Conservation (phyloP, 2,329 filamentous ascomycete genomes). For the Cercospora sojina region DNA sequence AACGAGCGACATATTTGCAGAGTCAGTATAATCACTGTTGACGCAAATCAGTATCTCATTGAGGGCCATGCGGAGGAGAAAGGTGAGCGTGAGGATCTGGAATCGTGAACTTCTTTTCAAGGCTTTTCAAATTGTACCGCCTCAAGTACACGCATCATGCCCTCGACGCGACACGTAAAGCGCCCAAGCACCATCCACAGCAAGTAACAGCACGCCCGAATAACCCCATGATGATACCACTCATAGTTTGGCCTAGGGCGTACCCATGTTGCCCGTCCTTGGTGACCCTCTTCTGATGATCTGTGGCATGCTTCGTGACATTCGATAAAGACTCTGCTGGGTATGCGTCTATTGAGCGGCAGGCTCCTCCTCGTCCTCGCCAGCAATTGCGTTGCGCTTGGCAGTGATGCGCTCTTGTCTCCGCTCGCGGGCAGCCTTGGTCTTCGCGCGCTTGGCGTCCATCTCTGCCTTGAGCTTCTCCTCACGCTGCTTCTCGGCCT, state of each 20-base stretch:
- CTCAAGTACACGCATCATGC: conserved; percentile 27
- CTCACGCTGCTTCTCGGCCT: conserved; percentile 99
- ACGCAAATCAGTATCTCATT: not conserved
- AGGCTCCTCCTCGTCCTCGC: conserved; percentile 54
- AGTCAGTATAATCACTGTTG: not conserved
- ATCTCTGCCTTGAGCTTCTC: conserved; percentile 97
- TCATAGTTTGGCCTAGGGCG: conserved; percentile 29
- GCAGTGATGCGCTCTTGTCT: conserved; percentile 86
- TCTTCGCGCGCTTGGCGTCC: conserved; percentile 99
- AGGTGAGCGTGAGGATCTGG: conserved; percentile 2
- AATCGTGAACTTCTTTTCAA: conserved; percentile 21
- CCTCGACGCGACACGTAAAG: conserved; percentile 22
- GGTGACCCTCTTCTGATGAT: conserved; percentile 27
- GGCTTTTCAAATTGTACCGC: conserved; percentile 27
- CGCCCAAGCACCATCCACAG: conserved; percentile 28
- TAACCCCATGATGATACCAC: conserved; percentile 27
- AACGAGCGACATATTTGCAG: not conserved
- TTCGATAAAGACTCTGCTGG: conserved; percentile 19
- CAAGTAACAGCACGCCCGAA: conserved; percentile 31
- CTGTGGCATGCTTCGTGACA: conserved; percentile 24
- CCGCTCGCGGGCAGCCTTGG: conserved; percentile 99
- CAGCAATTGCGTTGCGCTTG: conserved; percentile 85
- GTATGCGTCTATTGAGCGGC: conserved; percentile 26
- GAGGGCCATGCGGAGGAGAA: not conserved
- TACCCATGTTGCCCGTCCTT: conserved; percentile 28